Base-by-base conservation (phyloP, 768 basidiomycete species). In the Amanita jacksonii region DNA sequence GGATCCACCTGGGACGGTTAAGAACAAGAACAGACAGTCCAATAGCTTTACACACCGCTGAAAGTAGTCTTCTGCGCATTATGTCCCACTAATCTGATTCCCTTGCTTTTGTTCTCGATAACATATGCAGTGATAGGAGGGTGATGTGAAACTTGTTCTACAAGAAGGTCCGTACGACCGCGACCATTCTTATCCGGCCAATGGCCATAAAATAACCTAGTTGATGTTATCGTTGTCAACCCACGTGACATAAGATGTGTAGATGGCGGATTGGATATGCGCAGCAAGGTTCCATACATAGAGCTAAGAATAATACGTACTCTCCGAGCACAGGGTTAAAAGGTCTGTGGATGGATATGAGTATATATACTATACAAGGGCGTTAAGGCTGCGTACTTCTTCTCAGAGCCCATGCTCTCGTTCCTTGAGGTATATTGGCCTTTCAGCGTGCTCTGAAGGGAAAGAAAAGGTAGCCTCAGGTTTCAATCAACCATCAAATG, bases 101-200 rank as follows among this genome's bases (percentile, higher is more conserved):
- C 83, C 57, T 88, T 88, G 22, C 68, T 54, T 41, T 74, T 63
- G 68, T 97, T 97, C 64, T 81, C 76, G 52, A 97, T 88, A 60
- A 78, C 73, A 63, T 92, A 94, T 18, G 81, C 88, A 33, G 87
- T 88, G 54, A 88, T 81, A 6, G 86, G 84, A 1, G 86, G 85
- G 57, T 99, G 94, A 57, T 99, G 94, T 16, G 94, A 97, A 37
- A 97, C 94, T 58, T 97, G 92, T 64, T 97, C 92, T 3, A 93
- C 90, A 31, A 85, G 76, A 23, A 97, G 74, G 31, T 73, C 70
- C 3, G 89, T 93, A 59, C 79, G 69, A n/a, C 90, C 91, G 28
- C 84, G 79, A 3, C 76, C 76, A 47, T 73, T 67, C 39, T 66
- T 60, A 58, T 84, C 78, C 2, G 92, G 86, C 92, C 92, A 97